These are phyloP conservation scores for Microthlaspi erraticum DNA, from an alignment of 345 rosid genomes.

Conservation along the genomic window DNA sequence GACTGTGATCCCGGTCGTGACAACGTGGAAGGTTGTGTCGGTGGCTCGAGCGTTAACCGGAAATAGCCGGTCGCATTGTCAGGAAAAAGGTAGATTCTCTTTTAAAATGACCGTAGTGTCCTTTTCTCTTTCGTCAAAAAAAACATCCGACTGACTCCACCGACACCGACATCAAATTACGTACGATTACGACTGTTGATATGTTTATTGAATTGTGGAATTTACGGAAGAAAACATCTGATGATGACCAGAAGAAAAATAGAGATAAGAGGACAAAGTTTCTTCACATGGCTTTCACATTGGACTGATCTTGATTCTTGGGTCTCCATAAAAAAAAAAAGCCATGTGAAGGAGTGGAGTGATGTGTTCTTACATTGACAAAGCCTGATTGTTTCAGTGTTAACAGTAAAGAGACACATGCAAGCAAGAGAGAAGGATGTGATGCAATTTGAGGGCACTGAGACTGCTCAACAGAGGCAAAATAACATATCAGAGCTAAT, in stretches of 20 bases:
- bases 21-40: slow-evolving; percentile 34
- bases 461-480: too few species aligned
- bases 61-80: slow-evolving; percentile 35
- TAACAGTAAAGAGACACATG: too few species aligned
- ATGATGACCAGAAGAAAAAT: not conserved
- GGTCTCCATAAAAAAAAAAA: slow-evolving; percentile 3
- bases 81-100: not conserved
- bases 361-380: not conserved
- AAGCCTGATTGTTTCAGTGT: slow-evolving; percentile 5
- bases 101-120: slow-evolving; percentile 17
- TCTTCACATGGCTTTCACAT: slow-evolving; percentile 32
- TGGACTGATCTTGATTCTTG: slow-evolving; percentile 9
- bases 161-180: slow-evolving; percentile 29
- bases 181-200: not conserved
- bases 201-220: not conserved
- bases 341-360: slow-evolving; percentile 19
- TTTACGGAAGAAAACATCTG: slow-evolving; percentile 1
- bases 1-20: slow-evolving; percentile 32
- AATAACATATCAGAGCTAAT: slow-evolving; percentile 8
- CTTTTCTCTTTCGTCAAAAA: slow-evolving; percentile 15
- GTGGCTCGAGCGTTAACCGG: slow-evolving; percentile 42
- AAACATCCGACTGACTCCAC: slow-evolving; percentile 26
- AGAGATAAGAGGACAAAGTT: slow-evolving; percentile 21
- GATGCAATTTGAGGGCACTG: not conserved
- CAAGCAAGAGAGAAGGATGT: not conserved